A percentile compares a stretch with the other conserved stretches of the same genome.
phyloP scores from a whole-genome alignment of 192 early-diverging fungal genomes.

The Glomus cerebriforme region DNA sequence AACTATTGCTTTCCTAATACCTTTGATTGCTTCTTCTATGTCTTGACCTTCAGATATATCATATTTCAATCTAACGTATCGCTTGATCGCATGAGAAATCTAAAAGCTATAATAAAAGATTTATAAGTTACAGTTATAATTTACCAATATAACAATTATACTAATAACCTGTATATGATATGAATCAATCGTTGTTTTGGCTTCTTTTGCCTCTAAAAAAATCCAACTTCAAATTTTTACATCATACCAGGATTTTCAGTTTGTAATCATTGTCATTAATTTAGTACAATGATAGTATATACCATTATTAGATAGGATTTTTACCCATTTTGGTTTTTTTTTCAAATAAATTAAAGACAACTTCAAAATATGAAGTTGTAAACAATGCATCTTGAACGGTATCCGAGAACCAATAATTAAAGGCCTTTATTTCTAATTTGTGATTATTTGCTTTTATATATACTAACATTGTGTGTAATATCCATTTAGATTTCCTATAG shows the following conservation, averaged over 20 bases:
- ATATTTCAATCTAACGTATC: not conserved
- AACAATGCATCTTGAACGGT: constrained; percentile 3
- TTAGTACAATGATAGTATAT: not conserved
- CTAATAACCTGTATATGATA: not conserved
- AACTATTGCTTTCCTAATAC: not conserved
- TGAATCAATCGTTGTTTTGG: constrained; percentile 5
- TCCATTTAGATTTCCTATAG: not conserved
- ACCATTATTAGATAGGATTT: not conserved
- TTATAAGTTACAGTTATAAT: not conserved
- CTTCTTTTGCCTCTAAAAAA: constrained; percentile 8
- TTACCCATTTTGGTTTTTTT: not conserved
- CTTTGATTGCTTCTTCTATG: not conserved
- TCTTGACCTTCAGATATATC: constrained; percentile 2
- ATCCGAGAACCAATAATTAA: not conserved
- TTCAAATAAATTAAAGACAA: not conserved
- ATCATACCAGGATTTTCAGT: not conserved
- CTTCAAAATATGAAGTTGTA: not conserved
- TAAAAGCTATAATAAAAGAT: not conserved
- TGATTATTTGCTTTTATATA: not conserved
- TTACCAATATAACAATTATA: not conserved
- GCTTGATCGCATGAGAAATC: constrained; percentile 2
- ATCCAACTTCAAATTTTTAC: not conserved
- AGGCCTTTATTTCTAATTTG: not conserved
- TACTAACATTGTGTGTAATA: constrained; percentile 1
- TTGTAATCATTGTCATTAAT: not conserved